These are phyloP conservation scores for Epichloe aotearoae DNA, from an alignment of 2,329 filamentous ascomycete species.

Conservation along the genomic window DNA sequence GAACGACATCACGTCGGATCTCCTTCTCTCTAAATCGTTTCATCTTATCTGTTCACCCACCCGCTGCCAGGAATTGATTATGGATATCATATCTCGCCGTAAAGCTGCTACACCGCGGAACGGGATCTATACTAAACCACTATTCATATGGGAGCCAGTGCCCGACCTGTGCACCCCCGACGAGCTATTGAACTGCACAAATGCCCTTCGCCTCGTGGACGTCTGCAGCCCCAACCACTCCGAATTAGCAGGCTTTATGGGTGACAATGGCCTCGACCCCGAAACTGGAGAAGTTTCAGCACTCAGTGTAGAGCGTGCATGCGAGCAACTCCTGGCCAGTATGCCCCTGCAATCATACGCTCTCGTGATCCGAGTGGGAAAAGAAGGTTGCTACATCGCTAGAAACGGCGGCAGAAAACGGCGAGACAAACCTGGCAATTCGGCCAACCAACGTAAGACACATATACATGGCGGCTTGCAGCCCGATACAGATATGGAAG, in stretches of 20 bases:
- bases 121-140: slow-evolving; percentile 38
- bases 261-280: slow-evolving; percentile 40
- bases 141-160: slow-evolving; percentile 92
- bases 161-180: slow-evolving; percentile 73
- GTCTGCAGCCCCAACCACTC: slow-evolving; percentile 70
- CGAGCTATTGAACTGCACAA: slow-evolving; percentile 50
- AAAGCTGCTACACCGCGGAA: slow-evolving; percentile 22
- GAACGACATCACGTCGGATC: slow-evolving; percentile 48
- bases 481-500: slow-evolving; percentile 49
- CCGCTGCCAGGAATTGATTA: slow-evolving; percentile 64
- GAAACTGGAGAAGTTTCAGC: slow-evolving; percentile 40
- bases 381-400: slow-evolving; percentile 56
- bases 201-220: slow-evolving; percentile 47
- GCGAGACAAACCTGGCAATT: not conserved
- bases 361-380: slow-evolving; percentile 58
- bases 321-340: slow-evolving; percentile 47
- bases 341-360: slow-evolving; percentile 53
- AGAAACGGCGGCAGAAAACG: slow-evolving; percentile 39
- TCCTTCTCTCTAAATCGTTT: slow-evolving; percentile 64
- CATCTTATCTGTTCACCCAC: slow-evolving; percentile 76
- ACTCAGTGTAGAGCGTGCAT: slow-evolving; percentile 40
- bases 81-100: slow-evolving; percentile 50
- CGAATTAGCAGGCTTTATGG: slow-evolving; percentile 81
- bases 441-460: slow-evolving; percentile 23
- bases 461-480: slow-evolving; percentile 38